Percentiles rank a stretch among this genome's conserved stretches.
Evolutionary conservation across 2,329 filamentous ascomycete species (phyloP).

Genomic region (Penicillium paneum): DNA sequence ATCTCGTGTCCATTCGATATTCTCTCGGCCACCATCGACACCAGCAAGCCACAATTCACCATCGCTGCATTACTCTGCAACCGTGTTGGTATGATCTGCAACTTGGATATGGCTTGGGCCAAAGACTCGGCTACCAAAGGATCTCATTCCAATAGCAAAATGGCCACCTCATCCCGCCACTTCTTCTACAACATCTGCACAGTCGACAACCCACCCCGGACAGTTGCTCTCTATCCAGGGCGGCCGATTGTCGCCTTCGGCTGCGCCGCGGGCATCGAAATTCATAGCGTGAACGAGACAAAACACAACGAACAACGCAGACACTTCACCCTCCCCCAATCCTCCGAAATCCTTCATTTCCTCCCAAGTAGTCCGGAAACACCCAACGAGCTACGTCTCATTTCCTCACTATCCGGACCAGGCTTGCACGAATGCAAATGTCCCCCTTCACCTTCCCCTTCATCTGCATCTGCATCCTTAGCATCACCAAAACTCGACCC

Average conservation of each 20-base stretch:
- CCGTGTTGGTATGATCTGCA: slow-evolving; percentile 60
- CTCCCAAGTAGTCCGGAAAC: slow-evolving; percentile 53
- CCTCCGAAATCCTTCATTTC: slow-evolving; percentile 53
- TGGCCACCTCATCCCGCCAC: slow-evolving; percentile 35
- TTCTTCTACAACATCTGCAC: slow-evolving; percentile 57
- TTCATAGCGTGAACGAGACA: slow-evolving; percentile 57
- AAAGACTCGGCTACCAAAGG: slow-evolving; percentile 2
- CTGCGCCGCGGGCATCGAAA: slow-evolving; percentile 59
- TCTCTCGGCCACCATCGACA: slow-evolving; percentile 62
- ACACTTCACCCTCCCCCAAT: slow-evolving; percentile 42
- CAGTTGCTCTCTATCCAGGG: slow-evolving; percentile 63
- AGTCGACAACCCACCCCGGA: slow-evolving; percentile 61
- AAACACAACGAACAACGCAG: slow-evolving; percentile 40
- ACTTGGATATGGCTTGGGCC: slow-evolving; percentile 40
- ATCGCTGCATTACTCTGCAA: slow-evolving; percentile 60
- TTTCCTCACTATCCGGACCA: slow-evolving; percentile 56
- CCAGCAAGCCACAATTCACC: slow-evolving; percentile 53
- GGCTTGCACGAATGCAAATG: slow-evolving; percentile 32
- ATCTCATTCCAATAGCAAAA: slow-evolving; percentile 24
- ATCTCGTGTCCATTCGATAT: slow-evolving; percentile 58
- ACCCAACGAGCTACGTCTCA: slow-evolving; percentile 57
- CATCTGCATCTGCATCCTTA: slow-evolving; percentile 14
- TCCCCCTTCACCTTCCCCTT: slow-evolving; percentile 19
- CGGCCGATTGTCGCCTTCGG: slow-evolving; percentile 64
- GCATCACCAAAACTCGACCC: slow-evolving; percentile 15